These are phyloP conservation scores for Gilbertella persicaria DNA, from an alignment of 371 early-diverging fungal species.

Conservation along the genomic window DNA sequence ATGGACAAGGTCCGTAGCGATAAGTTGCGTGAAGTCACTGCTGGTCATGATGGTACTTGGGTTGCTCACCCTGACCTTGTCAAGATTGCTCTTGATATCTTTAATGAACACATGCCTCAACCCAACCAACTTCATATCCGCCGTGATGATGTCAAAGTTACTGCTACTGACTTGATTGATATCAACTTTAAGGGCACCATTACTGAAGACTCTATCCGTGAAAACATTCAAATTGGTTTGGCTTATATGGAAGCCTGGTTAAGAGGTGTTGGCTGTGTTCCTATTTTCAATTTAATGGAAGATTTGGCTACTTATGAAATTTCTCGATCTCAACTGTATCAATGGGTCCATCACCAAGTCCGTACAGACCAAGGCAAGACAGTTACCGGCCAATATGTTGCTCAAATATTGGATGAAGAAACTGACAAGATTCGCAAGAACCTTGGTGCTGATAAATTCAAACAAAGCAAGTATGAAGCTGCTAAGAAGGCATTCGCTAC, in stretches of 20 bases:
- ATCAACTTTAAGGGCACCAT: slow-evolving; percentile 78
- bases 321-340: slow-evolving; percentile 94
- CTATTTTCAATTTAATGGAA: slow-evolving; percentile 69
- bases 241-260: slow-evolving; percentile 97
- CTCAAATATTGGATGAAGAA: slow-evolving; percentile 86
- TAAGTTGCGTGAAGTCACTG: slow-evolving; percentile 91
- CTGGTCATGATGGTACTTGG: slow-evolving; percentile 97
- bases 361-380: slow-evolving; percentile 79
- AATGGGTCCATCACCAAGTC: slow-evolving; percentile 92
- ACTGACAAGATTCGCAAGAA: slow-evolving; percentile 64
- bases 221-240: slow-evolving; percentile 89
- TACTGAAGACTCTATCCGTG: slow-evolving; percentile 88
- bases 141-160: slow-evolving; percentile 88
- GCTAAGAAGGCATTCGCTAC: slow-evolving; percentile 80
- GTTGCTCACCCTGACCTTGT: slow-evolving; percentile 97
- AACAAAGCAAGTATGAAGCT: slow-evolving; percentile 66
- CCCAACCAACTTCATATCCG: slow-evolving; percentile 93
- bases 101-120: slow-evolving; percentile 92
- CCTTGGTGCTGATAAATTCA: slow-evolving; percentile 60
- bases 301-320: slow-evolving; percentile 92
- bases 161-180: slow-evolving; percentile 82
- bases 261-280: slow-evolving; percentile 93
- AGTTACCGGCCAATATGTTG: slow-evolving; percentile 76
- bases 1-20: slow-evolving; percentile 92
- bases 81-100: slow-evolving; percentile 82